Evolutionary conservation across 176 grass and related monocot species (phyloP).

Genomic region (Paspalum notatum): DNA sequence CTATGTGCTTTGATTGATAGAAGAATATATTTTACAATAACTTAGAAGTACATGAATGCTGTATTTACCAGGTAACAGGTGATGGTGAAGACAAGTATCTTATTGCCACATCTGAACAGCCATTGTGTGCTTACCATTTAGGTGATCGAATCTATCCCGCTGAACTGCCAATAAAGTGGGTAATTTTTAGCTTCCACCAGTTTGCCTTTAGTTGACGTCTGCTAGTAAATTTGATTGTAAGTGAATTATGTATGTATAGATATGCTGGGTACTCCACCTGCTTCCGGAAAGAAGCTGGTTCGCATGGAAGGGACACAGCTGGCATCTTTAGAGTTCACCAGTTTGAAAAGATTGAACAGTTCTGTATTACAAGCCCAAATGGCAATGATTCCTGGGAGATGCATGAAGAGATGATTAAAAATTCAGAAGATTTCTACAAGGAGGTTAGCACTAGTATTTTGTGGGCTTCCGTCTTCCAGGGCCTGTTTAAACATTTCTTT

Average conservation of each 20-base stretch:
- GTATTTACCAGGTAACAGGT: slow-evolving; percentile 67
- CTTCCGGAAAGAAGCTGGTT: slow-evolving; percentile 94
- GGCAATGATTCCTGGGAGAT: slow-evolving; percentile 77
- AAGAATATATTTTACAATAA: not conserved
- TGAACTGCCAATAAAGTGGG: slow-evolving; percentile 80
- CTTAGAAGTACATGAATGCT: slow-evolving; percentile 7
- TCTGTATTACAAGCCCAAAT: slow-evolving; percentile 82
- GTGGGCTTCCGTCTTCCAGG: not conserved
- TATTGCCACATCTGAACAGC: slow-evolving; percentile 92
- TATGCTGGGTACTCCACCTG: slow-evolving; percentile 96
- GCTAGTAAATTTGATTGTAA: not conserved
- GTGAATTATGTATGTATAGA: slow-evolving; percentile 45
- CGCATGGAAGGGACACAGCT: slow-evolving; percentile 84
- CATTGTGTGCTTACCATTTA: slow-evolving; percentile 88
- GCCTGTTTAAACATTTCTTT: slow-evolving; percentile 8
- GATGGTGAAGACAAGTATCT: slow-evolving; percentile 96
- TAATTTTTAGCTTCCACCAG: not conserved
- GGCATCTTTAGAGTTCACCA: slow-evolving; percentile 97
- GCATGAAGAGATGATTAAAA: slow-evolving; percentile 89
- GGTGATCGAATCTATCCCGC: slow-evolving; percentile 84
- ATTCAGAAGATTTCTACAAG: slow-evolving; percentile 88
- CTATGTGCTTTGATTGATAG: slow-evolving; percentile 14
- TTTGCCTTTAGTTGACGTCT: not conserved
- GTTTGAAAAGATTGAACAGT: slow-evolving; percentile 97
- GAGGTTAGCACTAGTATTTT: slow-evolving; percentile 39